These are phyloP conservation scores for Amanita muscaria DNA, from an alignment of 768 basidiomycete genomes.

Conservation along the genomic window DNA sequence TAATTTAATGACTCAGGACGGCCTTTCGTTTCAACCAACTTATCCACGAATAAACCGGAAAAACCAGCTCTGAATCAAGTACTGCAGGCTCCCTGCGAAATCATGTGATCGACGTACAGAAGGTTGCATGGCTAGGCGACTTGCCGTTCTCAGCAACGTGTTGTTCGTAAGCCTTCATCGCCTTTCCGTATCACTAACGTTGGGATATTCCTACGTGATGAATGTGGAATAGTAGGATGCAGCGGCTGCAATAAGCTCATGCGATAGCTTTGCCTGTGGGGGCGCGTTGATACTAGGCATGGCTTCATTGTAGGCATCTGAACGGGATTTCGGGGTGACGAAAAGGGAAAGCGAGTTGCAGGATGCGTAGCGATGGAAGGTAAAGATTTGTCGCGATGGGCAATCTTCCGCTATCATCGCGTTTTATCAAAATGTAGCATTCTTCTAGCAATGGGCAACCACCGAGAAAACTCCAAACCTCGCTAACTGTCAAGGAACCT, in stretches of 20 bases:
- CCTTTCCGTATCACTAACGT: conserved; percentile 24
- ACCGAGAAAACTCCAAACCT: too few relatives aligned
- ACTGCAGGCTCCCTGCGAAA: neutral
- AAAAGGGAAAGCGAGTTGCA: neutral
- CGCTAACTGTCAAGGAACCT: too few relatives aligned
- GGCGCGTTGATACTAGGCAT: conserved; percentile 41
- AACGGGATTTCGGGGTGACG: neutral
- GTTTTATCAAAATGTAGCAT: too few relatives aligned
- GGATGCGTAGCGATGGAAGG: too few relatives aligned
- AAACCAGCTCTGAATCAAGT: neutral
- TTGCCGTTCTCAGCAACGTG: conserved; percentile 43
- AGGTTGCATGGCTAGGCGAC: conserved; percentile 17
- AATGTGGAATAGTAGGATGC: conserved; percentile 62
- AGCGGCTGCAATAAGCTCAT: conserved; percentile 61
- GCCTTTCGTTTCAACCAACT: too few relatives aligned
- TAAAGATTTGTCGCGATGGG: too few relatives aligned
- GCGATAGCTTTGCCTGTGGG: conserved; percentile 50
- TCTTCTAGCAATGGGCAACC: too few relatives aligned
- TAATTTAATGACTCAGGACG: too few relatives aligned
- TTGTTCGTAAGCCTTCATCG: conserved; percentile 53
- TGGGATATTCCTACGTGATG: conserved; percentile 23
- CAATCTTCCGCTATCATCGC: too few relatives aligned
- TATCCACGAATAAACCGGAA: too few relatives aligned
- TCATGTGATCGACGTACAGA: too few relatives aligned
- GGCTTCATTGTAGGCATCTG: too few relatives aligned